These are phyloP conservation scores for Corymbia citriodora DNA, from an alignment of 441 rosid species.

Conservation along the genomic window DNA sequence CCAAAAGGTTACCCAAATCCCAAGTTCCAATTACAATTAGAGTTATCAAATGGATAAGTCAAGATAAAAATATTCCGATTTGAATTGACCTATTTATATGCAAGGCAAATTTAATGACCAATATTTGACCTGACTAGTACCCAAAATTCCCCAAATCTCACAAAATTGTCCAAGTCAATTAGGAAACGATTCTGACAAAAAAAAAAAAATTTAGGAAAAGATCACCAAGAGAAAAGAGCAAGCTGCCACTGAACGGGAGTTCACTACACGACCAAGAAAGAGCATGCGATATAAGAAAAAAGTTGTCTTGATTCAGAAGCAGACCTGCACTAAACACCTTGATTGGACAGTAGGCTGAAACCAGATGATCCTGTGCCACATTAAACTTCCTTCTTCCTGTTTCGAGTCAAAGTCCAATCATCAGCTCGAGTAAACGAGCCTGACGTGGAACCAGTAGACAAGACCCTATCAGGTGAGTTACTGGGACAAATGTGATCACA, in stretches of 20 bases:
- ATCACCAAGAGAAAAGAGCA: not conserved
- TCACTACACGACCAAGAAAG: not conserved
- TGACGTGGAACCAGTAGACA: not conserved
- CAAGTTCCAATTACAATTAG: accelerated
- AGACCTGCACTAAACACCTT: not conserved
- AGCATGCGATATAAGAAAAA: not conserved
- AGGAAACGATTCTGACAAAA: not conserved
- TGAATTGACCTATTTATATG: no score
- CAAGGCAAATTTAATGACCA: accelerated
- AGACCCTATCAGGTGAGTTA: not conserved
- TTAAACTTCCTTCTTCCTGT: not conserved
- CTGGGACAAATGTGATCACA: not conserved
- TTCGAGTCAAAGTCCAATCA: not conserved
- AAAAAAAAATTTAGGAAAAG: not conserved
- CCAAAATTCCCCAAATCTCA: not conserved
- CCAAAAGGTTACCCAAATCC: not conserved
- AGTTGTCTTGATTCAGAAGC: not conserved
- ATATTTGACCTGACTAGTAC: not conserved
- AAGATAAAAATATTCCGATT: no score
- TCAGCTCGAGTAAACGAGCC: not conserved
- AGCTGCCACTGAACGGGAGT: not conserved
- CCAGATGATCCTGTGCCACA: not conserved
- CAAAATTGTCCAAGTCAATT: accelerated
- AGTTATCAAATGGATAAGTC: accelerated
- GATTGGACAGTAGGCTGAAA: not conserved